Base-by-base conservation (phyloP, 768 basidiomycete genomes). In the Candolleomyces aberdarensis region DNA sequence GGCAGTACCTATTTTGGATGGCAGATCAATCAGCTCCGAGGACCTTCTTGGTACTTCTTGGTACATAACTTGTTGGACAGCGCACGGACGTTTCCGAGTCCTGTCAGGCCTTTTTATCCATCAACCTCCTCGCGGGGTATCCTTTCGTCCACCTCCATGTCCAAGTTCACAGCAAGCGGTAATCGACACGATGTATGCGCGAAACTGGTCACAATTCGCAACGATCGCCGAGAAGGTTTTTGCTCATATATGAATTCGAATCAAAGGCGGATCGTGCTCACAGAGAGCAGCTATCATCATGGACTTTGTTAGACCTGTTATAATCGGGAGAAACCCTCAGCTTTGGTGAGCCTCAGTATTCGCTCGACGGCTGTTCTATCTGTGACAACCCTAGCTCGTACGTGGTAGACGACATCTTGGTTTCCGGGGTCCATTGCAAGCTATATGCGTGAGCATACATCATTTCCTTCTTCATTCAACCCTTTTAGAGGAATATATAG, bases 341-440 rank as follows among this genome's bases (percentile, higher is more conserved):
- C 71, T 79, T 47, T 92, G 89, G 89, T 91, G 59, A 48, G 53
- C 39, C 11, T 11, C 11, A 7, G 5, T 36, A 5, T 36, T 36
- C 36, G 36, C 36, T 36, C 36, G 11, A 8, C 2, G 36, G 36
- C 3, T 8, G 11, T 36, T 11, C 44, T 58, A 43, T 61, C 57
- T n/a, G 54, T 46, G n/a, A 19, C 13, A 3, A 50, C 15, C 50
- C n/a, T 51, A 84, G 83, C 63, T 75, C 88, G 44, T 94, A 92
- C 65, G 81, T 90, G 31, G 75, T 92, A 32, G 68, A 80, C 19
- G 86, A 90, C 56, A 67, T 74, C 15, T 78, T 83, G 44, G 85
- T 92, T 19, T 94, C 91, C 4, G 83, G 80, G 51, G 66, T 89
- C 40, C 88, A 91, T 70, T 92, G 88, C 79, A 89, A 87, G 71